A percentile compares a stretch with the other conserved stretches of the same genome.
phyloP scores from a whole-genome alignment of 2,329 filamentous ascomycete genomes.

The Epichloe baconii region DNA sequence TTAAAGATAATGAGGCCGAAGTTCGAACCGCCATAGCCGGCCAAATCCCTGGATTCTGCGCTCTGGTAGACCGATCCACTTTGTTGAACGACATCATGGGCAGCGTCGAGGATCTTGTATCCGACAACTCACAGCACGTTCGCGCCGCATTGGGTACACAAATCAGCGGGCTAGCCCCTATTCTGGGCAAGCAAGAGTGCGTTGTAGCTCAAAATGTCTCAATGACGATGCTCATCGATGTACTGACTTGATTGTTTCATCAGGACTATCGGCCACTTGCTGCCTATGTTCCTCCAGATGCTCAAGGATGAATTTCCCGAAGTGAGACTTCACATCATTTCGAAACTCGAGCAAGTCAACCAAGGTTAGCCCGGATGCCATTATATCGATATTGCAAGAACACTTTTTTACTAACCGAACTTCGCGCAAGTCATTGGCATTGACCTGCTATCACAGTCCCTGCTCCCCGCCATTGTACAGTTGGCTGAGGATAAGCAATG shows the following conservation, averaged over 20 bases:
- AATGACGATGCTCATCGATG: background rate
- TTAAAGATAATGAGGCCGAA: conserved; percentile 96
- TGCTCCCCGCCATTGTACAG: conserved; percentile 93
- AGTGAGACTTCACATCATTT: conserved; percentile 96
- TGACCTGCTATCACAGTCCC: conserved; percentile 87
- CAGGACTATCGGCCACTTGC: conserved; percentile 87
- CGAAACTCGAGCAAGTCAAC: conserved; percentile 97
- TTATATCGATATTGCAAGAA: background rate
- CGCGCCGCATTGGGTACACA: conserved; percentile 90
- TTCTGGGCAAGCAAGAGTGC: conserved; percentile 94
- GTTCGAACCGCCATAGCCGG: conserved; percentile 93
- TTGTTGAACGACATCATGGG: conserved; percentile 95
- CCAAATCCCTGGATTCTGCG: conserved; percentile 95
- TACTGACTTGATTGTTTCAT: background rate
- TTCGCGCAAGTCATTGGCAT: conserved; percentile 77
- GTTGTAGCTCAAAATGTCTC: conserved; percentile 18
- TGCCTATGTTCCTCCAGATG: conserved; percentile 99
- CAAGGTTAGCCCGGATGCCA: conserved; percentile 47
- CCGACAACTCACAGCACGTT: conserved; percentile 92
- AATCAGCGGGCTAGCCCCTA: conserved; percentile 91
- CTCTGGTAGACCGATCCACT: conserved; percentile 71
- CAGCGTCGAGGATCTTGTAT: conserved; percentile 89
- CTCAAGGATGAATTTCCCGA: conserved; percentile 98
- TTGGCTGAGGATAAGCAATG: conserved; percentile 98
- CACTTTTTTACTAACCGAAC: background rate